A percentile compares a stretch with the other conserved stretches of the same genome.
These are phyloP conservation scores for Pyrrhoderma lamaoense DNA, from an alignment of 1,284 basidiomycete species.

Conservation along the genomic window DNA sequence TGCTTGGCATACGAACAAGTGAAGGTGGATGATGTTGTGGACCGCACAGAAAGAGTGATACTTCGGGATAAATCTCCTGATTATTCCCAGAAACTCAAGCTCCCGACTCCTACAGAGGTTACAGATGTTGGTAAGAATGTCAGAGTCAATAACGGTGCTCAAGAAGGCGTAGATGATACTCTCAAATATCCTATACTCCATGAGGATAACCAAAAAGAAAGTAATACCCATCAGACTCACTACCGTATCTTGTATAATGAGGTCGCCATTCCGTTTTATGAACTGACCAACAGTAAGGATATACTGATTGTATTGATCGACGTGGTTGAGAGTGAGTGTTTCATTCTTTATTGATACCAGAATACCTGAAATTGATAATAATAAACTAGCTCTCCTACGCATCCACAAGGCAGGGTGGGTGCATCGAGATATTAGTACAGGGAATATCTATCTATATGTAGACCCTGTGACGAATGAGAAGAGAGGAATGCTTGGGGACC, in stretches of 20 bases:
- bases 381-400: background rate
- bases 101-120: background rate
- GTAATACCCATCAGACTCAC: background rate
- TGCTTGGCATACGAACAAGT: background rate
- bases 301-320: too few relatives aligned
- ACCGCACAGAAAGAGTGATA: conserved; percentile 5
- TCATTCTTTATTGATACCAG: too few relatives aligned
- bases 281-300: too few relatives aligned
- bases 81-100: background rate
- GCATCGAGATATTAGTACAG: conserved; percentile 6
- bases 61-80: background rate
- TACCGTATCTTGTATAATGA: conserved; percentile 5
- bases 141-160: too few relatives aligned
- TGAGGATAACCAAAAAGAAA: background rate
- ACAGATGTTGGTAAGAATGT: too few relatives aligned
- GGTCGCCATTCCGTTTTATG: background rate
- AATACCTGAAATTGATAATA: too few relatives aligned
- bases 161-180: too few relatives aligned
- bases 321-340: too few relatives aligned
- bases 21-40: background rate
- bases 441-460: conserved; percentile 1
- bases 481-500: background rate
- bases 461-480: background rate
- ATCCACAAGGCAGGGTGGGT: conserved; percentile 2
- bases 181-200: too few relatives aligned